These are phyloP conservation scores for Arthroderma uncinatum DNA, from an alignment of 2,329 filamentous ascomycete species.

Conservation along the genomic window DNA sequence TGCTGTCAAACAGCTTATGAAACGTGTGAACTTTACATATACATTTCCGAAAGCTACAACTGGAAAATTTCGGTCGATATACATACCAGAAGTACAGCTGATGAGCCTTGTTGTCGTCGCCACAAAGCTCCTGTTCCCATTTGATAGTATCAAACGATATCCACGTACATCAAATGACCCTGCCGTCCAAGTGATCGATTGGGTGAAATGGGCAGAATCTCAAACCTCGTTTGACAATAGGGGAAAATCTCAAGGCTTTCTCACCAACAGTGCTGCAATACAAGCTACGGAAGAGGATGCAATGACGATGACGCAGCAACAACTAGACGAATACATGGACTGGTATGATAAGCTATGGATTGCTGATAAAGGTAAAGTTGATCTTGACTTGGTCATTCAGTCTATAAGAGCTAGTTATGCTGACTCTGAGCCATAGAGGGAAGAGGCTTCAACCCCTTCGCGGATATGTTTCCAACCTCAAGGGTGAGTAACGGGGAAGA, in stretches of 20 bases:
- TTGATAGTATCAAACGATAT: conserved; percentile 48
- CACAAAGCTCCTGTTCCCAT: conserved; percentile 68
- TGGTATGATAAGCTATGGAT: conserved; percentile 62
- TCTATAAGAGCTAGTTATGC: neutral
- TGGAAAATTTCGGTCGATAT: conserved; percentile 31
- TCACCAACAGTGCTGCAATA: conserved; percentile 41
- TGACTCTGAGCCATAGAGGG: neutral
- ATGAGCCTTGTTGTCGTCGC: conserved; percentile 61
- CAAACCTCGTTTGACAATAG: conserved; percentile 34
- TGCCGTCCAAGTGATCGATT: conserved; percentile 54
- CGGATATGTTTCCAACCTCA: conserved; percentile 34
- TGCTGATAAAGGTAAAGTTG: conserved; percentile 22
- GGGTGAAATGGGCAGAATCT: conserved; percentile 55
- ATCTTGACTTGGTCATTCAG: neutral
- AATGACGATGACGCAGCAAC: conserved; percentile 47
- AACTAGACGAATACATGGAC: conserved; percentile 65
- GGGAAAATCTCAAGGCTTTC: conserved; percentile 22
- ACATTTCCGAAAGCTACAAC: conserved; percentile 34
- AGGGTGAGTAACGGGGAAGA: conserved; percentile 15
- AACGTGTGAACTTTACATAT: conserved; percentile 48
- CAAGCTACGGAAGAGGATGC: conserved; percentile 52
- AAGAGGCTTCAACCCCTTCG: conserved; percentile 24
- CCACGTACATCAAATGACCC: conserved; percentile 45
- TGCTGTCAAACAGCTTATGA: conserved; percentile 48
- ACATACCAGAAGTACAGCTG: conserved; percentile 65